Evolutionary conservation across 2,329 filamentous ascomycete species (phyloP), one percentile per base, ranked within the genome.

Genomic region (Elsinoe fawcettii): DNA sequence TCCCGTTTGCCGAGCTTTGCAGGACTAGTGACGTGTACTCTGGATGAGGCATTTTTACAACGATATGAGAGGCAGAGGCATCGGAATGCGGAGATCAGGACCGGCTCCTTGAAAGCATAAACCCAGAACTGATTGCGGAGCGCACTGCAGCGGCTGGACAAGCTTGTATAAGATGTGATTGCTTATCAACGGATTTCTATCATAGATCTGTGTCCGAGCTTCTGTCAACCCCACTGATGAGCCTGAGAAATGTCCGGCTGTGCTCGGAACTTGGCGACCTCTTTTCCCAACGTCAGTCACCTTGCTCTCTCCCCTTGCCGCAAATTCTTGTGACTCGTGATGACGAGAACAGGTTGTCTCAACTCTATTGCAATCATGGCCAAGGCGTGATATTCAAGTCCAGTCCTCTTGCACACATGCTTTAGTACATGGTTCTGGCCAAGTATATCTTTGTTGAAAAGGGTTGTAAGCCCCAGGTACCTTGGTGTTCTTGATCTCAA

Each of bases 261-360:
- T 51, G 46, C 46, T 46, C 41, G 41, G 41, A 46, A 46, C 41
- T 25, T 46, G 11, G 41, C 41, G 41, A 46, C 34, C 34, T 54
- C 56, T 30, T 9, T 9, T 9, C 27, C 27, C 27, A 30, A 30
- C 9, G 27, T 30, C 27, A 30, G 27, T 30, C 27, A 30, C 27
- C 9, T 9, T 9, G 5, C 5, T 30, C 9, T 9, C 27, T 30
- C 9, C 27, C 9, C 5, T 30, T 9, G 27, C 27, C 27, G 5
- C 5, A 5, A 5, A 30, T 9, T 30, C 27, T 9, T 30, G 5
- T 30, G 27, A 9, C 27, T 30, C 27, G 27, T 30, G 27, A 30
- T 9, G 5, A 30, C 5, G 9, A 30, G 27, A 30, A 30, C 27
- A 30, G 27, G 27, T 5, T 9, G 9, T 5, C 9, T 5, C 5